These are phyloP conservation scores for Sophora flavescens DNA, from an alignment of 306 rosid species.

Conservation along the genomic window DNA sequence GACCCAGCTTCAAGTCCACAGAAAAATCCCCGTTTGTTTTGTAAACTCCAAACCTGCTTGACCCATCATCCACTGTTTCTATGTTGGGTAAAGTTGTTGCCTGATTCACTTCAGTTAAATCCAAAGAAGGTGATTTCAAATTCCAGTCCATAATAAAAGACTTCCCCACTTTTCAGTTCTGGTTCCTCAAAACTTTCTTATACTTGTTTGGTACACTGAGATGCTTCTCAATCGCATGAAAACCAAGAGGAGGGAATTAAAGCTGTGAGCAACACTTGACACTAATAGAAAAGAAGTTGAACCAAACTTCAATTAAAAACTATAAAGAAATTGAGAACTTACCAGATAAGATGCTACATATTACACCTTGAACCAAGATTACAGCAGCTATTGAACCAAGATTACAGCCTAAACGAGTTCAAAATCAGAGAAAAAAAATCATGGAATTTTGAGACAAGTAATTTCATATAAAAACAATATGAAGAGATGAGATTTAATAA, in stretches of 20 bases:
- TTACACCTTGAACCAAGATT: no score
- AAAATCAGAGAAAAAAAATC: no score
- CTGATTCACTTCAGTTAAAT: slow-evolving; percentile 73
- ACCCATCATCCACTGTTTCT: slow-evolving; percentile 61
- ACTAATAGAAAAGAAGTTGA: slow-evolving; percentile 18
- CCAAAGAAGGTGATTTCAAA: slow-evolving; percentile 80
- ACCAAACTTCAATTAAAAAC: slow-evolving; percentile 32
- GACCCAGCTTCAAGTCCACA: slow-evolving; percentile 96
- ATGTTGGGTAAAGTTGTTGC: slow-evolving; percentile 62
- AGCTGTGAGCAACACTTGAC: background rate
- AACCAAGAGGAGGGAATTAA: slow-evolving; percentile 21
- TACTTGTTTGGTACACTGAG: slow-evolving; percentile 42
- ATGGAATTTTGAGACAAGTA: no score
- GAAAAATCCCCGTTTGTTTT: slow-evolving; percentile 68
- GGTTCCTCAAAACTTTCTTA: slow-evolving; percentile 38
- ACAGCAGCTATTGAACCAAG: no score
- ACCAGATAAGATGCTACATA: no score
- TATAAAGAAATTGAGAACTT: background rate
- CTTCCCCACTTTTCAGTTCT: slow-evolving; percentile 41
- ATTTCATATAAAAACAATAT: no score
- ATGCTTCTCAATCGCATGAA: no score
- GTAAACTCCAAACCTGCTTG: slow-evolving; percentile 64
- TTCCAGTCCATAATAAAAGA: slow-evolving; percentile 88
- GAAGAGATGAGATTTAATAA: no score
- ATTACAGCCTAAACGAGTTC: no score